A percentile compares a stretch with the other conserved stretches of the same genome.
Evolutionary conservation across 2,329 filamentous ascomycete species (phyloP).

Genomic region (Pyrenochaeta sp.): DNA sequence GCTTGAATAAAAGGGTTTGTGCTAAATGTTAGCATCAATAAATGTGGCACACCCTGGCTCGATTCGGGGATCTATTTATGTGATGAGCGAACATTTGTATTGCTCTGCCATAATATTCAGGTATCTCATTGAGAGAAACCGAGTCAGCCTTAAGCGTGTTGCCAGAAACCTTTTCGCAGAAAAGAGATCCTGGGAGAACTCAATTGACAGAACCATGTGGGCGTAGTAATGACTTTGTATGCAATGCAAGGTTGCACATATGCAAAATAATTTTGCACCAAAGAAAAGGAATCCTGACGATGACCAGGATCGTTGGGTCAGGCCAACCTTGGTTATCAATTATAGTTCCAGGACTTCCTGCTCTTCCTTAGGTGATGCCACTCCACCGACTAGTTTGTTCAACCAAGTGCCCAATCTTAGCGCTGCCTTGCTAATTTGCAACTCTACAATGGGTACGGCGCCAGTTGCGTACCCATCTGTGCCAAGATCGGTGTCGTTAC

Average conservation of each 20-base stretch:
- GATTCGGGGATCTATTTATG: too few relatives aligned
- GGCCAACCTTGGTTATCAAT: neutral
- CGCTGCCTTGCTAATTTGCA: slow-evolving; percentile 53
- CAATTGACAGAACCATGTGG: neutral
- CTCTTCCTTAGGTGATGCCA: slow-evolving; percentile 4
- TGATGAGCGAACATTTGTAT: neutral
- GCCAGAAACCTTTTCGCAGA: neutral
- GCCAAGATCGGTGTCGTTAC: slow-evolving; percentile 45
- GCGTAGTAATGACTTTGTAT: neutral
- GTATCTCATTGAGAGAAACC: neutral
- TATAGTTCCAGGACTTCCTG: slow-evolving; percentile 30
- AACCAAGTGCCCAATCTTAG: slow-evolving; percentile 51
- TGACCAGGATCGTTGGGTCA: neutral
- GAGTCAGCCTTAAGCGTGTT: neutral
- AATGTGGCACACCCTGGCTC: too few relatives aligned
- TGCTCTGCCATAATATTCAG: neutral
- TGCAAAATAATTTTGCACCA: too few relatives aligned
- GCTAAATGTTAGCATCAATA: too few relatives aligned
- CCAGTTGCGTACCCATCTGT: slow-evolving; percentile 49
- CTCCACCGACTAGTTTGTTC: slow-evolving; percentile 43
- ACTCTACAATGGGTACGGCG: slow-evolving; percentile 51
- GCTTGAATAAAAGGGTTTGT: too few relatives aligned
- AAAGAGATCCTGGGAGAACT: neutral
- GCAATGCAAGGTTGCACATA: too few relatives aligned
- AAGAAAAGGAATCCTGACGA: too few relatives aligned